A percentile compares a stretch with the other conserved stretches of the same genome.
Conservation (phyloP, 1,139 yeast genomes). For the Taphrina confusa region DNA sequence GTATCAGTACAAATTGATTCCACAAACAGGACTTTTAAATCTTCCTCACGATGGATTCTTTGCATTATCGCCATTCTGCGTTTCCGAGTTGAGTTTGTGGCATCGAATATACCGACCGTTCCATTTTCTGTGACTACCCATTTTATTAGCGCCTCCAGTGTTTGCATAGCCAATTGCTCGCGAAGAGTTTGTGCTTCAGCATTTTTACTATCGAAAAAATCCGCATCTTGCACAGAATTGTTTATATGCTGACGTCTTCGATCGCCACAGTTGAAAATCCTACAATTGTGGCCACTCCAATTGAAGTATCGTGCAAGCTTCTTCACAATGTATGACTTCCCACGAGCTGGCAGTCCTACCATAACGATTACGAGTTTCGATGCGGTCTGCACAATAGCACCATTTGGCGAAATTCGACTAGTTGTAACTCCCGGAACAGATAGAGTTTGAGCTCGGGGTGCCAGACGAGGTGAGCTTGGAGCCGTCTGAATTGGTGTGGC, state of each 20-base stretch:
- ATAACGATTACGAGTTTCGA: conserved; percentile 79
- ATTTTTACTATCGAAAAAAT: conserved; percentile 83
- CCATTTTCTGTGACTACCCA: conserved; percentile 80
- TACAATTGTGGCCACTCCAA: conserved; percentile 88
- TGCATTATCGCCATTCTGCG: conserved; percentile 70
- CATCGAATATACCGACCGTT: conserved; percentile 92
- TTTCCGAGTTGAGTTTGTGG: conserved; percentile 81
- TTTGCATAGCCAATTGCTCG: conserved; percentile 96
- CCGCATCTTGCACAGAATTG: conserved; percentile 53
- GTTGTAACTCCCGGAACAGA: conserved; percentile 93
- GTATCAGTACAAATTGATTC: conserved; percentile 87
- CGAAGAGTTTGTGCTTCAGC: conserved; percentile 64
- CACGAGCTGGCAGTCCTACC: conserved; percentile 94
- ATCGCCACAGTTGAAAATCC: conserved; percentile 91
- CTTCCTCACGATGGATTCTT: conserved; percentile 62
- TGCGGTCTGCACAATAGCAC: conserved; percentile 29
- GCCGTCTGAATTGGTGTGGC: conserved; percentile 32
- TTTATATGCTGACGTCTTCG: conserved; percentile 60
- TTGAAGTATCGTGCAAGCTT: conserved; percentile 82
- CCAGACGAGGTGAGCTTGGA: conserved; percentile 30
- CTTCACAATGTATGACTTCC: conserved; percentile 88
- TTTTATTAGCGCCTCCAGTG: conserved; percentile 78
- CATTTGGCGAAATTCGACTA: conserved; percentile 67
- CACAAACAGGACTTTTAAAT: conserved; percentile 72
- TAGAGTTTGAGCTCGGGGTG: conserved; percentile 53